Evolutionary conservation across 2,329 filamentous ascomycete genomes (phyloP), one percentile per base, ranked within the genome.

Genomic region (Pestalotiopsis sp.): DNA sequence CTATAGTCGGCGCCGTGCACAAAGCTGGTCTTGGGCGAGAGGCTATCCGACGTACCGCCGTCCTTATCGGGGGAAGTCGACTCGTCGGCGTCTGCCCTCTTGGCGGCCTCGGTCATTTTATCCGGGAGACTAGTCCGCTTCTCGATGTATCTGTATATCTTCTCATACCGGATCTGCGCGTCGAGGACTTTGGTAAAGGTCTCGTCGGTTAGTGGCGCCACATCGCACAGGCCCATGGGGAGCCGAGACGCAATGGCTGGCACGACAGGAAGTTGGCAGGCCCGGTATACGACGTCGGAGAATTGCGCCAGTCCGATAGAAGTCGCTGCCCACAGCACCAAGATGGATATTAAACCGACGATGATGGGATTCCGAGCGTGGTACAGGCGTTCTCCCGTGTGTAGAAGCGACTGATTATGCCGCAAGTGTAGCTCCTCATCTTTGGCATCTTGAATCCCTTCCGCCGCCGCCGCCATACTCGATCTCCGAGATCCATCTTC

Each of bases 101-200:
- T 45, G 9, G 61, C 38, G 4, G 41, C 12, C 12, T 52, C 61
- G 38, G 39, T 52, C n/a, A 64, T 36, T 12, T 45, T 64, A 4
- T 64, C 39, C 7, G 39, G 39, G 13, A 64, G 38, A 31, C 13
- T 49, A 4, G 61, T 12, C 9, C 61, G 61, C 23, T 64, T 64
- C 36, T 64, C 39, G 5, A 64, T 20, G 13, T 64, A 64, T 25
- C 49, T 64, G 14, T 25, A 64, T 45, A 64, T 64, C 61, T 52
- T 45, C 14, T 64, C 61, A 39, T 64, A 64, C 6, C 49, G 13
- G 1, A 23, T 3, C 23, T 64, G 61, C 6, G 61, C 20, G 5
- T 64, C 38, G n/a, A 64, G 20, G 2, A 64, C 39, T 14, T 52
- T 52, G 12, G 13, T 13, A 39, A 64, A 64, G n/a, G 38, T 45